Conservation (phyloP, 2,329 filamentous ascomycete species). For the Ceratocystis colombiana region DNA sequence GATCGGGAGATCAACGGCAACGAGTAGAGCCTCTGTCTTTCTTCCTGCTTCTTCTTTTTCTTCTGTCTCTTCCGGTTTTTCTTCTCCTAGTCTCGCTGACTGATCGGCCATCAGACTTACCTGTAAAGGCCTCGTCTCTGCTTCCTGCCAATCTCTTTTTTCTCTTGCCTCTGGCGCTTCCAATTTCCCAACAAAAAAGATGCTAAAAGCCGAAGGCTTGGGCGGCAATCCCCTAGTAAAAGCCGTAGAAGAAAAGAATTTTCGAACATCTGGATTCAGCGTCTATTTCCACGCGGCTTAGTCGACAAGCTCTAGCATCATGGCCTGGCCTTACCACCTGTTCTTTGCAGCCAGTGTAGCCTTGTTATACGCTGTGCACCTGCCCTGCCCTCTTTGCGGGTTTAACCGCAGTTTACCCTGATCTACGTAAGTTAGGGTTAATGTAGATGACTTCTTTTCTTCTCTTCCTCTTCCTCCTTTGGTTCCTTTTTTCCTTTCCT, state of each 20-base stretch:
- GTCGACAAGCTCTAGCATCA: too few relatives aligned
- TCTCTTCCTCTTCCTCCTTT: too few relatives aligned
- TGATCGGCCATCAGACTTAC: not conserved
- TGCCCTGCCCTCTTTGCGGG: too few relatives aligned
- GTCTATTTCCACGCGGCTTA: not conserved
- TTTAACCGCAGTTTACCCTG: too few relatives aligned
- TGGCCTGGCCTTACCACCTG: too few relatives aligned
- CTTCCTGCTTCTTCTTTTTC: not conserved
- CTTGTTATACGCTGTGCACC: too few relatives aligned
- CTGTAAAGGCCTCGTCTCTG: not conserved
- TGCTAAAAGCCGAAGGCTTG: not conserved
- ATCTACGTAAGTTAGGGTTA: too few relatives aligned
- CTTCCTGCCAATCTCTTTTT: conserved; percentile 3
- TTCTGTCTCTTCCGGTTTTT: not conserved
- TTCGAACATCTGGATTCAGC: not conserved
- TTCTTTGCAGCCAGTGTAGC: too few relatives aligned
- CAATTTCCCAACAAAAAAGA: conserved; percentile 14
- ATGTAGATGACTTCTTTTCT: too few relatives aligned
- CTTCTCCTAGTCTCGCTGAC: not conserved
- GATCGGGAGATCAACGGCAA: too few relatives aligned
- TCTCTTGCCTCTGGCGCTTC: not conserved
- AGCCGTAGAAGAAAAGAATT: not conserved
- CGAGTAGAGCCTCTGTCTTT: too few relatives aligned
- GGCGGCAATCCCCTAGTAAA: not conserved
- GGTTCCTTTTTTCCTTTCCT: too few relatives aligned